phyloP scores from a whole-genome alignment of 2,329 filamentous ascomycete genomes.

The Lecanosticta acicola region DNA sequence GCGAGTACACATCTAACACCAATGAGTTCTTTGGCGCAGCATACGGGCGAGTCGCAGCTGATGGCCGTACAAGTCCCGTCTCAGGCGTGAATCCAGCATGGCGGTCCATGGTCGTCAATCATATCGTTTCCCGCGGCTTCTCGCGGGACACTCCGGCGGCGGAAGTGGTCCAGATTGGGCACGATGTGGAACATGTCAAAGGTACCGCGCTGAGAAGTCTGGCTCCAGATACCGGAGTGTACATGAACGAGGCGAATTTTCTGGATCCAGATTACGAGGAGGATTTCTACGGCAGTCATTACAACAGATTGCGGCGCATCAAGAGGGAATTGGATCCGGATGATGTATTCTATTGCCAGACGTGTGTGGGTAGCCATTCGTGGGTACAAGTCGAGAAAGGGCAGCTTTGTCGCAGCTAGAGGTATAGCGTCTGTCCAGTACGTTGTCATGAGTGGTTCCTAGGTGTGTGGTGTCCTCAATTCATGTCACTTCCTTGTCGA shows the following conservation, averaged over 20 bases:
- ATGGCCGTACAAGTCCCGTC: slow-evolving; percentile 38
- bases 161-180: slow-evolving; percentile 17
- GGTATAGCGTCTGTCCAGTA: neutral
- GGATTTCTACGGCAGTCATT: slow-evolving; percentile 19
- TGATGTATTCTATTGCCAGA: slow-evolving; percentile 17
- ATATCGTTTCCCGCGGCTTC: slow-evolving; percentile 28
- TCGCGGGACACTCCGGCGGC: slow-evolving; percentile 10
- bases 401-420: neutral
- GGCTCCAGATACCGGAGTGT: slow-evolving; percentile 33
- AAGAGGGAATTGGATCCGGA: slow-evolving; percentile 14
- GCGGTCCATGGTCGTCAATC: slow-evolving; percentile 39
- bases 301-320: slow-evolving; percentile 10
- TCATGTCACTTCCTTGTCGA: slow-evolving; percentile 4
- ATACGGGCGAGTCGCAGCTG: slow-evolving; percentile 30
- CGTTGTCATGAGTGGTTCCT: neutral
- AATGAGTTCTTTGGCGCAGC: slow-evolving; percentile 35
- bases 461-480: neutral
- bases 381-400: slow-evolving; percentile 9
- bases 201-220: slow-evolving; percentile 28
- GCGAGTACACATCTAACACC: slow-evolving; percentile 29
- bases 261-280: slow-evolving; percentile 16
- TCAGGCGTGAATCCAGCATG: slow-evolving; percentile 50
- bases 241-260: slow-evolving; percentile 34
- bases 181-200: slow-evolving; percentile 33
- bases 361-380: slow-evolving; percentile 18